Conservation (phyloP, 225 moss, liverwort and hornwort species). For the Rhytidiadelphus loreus region DNA sequence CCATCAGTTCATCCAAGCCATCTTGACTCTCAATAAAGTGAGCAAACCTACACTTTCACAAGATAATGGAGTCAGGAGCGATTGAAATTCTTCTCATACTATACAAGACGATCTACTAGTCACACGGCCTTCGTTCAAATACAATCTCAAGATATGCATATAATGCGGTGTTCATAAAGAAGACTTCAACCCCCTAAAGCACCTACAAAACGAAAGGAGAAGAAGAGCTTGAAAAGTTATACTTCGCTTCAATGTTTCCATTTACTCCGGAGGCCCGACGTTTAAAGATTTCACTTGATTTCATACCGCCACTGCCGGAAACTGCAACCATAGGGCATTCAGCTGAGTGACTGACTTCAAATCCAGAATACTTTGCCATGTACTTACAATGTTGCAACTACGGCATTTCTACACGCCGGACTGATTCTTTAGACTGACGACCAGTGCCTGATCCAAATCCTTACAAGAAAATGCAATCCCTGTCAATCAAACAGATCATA, state of each 20-base stretch:
- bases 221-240: not conserved
- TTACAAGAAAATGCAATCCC: not conserved
- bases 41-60: conserved; percentile 44
- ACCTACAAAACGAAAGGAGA: not conserved
- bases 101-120: not conserved
- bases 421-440: not conserved
- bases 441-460: not conserved
- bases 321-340: conserved; percentile 2
- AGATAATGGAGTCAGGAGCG: not conserved
- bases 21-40: conserved; percentile 74
- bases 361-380: not conserved
- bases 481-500: not conserved
- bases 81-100: not conserved
- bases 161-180: not conserved
- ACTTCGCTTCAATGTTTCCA: conserved; percentile 38
- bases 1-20: conserved; percentile 75
- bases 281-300: conserved; percentile 17
- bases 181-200: not conserved
- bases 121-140: not conserved
- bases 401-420: not conserved
- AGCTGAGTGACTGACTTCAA: not conserved
- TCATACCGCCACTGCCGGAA: not conserved
- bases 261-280: conserved; percentile 25
- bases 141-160: not conserved
- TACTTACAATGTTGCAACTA: not conserved